Evolutionary conservation across 495 filamentous ascomycete genomes (phyloP).

Genomic region (Podospora pseudopauciseta): DNA sequence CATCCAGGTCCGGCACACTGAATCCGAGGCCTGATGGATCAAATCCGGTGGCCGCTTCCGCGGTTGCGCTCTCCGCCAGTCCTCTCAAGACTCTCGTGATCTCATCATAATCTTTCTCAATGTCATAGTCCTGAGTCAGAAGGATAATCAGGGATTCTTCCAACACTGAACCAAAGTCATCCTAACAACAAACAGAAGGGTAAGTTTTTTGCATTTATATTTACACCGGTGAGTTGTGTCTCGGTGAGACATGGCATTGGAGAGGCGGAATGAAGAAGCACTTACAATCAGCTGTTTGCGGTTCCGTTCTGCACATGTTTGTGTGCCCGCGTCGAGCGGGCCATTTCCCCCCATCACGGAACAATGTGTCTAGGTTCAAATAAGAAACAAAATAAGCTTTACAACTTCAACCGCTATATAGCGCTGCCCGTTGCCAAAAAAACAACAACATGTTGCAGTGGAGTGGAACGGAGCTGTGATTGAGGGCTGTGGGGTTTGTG

Average conservation of each 20-base stretch:
- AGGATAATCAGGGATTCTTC: conserved; percentile 32
- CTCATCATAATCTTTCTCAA: conserved; percentile 64
- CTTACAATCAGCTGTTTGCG: conserved; percentile 6
- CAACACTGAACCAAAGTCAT: conserved; percentile 28
- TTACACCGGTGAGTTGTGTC: neutral
- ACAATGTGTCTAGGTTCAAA: neutral
- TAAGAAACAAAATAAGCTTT: neutral
- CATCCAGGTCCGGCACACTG: conserved; percentile 18
- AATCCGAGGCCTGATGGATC: conserved; percentile 68
- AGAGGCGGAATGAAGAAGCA: neutral
- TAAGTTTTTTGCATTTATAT: conserved; percentile 2
- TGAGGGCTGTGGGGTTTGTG: neutral
- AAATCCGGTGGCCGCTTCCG: conserved; percentile 67
- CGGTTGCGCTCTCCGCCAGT: conserved; percentile 56
- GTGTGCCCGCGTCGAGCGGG: neutral
- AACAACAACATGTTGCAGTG: neutral
- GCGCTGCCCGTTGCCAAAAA: neutral
- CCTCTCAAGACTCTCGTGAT: conserved; percentile 54
- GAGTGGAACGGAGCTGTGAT: neutral
- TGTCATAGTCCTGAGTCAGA: conserved; percentile 47
- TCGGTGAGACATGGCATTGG: neutral
- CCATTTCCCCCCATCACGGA: conserved; percentile 1
- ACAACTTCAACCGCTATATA: neutral
- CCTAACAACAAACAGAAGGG: conserved; percentile 10
- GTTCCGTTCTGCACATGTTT: conserved; percentile 4